Conservation (phyloP, 352 stramenopile genomes). For the Albugo candida region DNA sequence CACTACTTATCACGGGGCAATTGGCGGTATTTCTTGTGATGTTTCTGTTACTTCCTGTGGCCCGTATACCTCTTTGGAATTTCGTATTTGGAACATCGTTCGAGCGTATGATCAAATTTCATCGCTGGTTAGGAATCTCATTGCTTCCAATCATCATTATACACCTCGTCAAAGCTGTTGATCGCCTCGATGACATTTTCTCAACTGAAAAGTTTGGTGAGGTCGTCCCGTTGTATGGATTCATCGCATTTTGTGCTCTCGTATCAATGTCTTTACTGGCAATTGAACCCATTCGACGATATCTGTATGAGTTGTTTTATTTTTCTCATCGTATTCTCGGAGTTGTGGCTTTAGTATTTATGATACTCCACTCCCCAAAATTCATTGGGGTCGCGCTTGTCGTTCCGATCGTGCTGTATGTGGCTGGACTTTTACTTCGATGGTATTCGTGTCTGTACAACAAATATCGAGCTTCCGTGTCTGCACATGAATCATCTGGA, state of each 20-base stretch:
- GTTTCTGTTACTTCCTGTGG: slow-evolving; percentile 57
- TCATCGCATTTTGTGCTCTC: slow-evolving; percentile 42
- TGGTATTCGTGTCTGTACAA: slow-evolving; percentile 29
- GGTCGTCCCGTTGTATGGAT: slow-evolving; percentile 37
- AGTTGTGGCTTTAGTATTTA: slow-evolving; percentile 53
- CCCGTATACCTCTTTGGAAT: slow-evolving; percentile 33
- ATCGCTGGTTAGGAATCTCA: slow-evolving; percentile 53
- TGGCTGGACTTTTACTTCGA: slow-evolving; percentile 22
- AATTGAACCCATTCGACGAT: slow-evolving; percentile 40
- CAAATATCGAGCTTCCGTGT: slow-evolving; percentile 22
- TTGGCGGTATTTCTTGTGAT: slow-evolving; percentile 47
- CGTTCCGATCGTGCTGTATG: slow-evolving; percentile 46
- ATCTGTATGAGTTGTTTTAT: slow-evolving; percentile 63
- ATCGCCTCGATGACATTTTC: slow-evolving; percentile 18
- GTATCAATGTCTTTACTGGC: slow-evolving; percentile 25
- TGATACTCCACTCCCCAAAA: slow-evolving; percentile 41
- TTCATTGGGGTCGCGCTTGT: slow-evolving; percentile 29
- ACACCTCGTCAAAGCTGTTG: slow-evolving; percentile 28
- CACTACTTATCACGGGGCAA: slow-evolving; percentile 27
- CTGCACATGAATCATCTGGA: slow-evolving; percentile 15
- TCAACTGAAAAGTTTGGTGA: slow-evolving; percentile 25
- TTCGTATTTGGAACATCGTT: slow-evolving; percentile 55
- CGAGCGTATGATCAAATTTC: slow-evolving; percentile 70
- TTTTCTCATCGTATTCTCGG: slow-evolving; percentile 47
- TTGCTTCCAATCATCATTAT: slow-evolving; percentile 33